A percentile compares a stretch with the other conserved stretches of the same genome.
Conservation (phyloP, 352 stramenopile species). For the Peronospora tabacina region DNA sequence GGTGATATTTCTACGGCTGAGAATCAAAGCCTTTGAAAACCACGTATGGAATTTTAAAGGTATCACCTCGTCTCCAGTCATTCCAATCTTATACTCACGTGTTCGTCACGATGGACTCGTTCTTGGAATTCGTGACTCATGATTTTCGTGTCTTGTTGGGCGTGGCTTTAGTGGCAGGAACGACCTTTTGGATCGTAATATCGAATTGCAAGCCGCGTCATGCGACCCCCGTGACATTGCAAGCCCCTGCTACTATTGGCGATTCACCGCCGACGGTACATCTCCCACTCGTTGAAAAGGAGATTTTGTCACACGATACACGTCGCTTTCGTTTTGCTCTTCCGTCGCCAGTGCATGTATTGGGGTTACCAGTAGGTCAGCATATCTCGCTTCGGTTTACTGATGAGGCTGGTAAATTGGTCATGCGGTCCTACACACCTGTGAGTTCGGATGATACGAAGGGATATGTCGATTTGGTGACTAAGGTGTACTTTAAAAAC, state of each 20-base stretch:
- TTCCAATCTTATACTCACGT: too few relatives aligned
- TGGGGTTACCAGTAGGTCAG: slow-evolving; percentile 91
- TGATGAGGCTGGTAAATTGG: slow-evolving; percentile 76
- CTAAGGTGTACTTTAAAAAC: slow-evolving; percentile 96
- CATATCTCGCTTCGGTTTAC: slow-evolving; percentile 91
- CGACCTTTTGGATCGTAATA: slow-evolving; percentile 39
- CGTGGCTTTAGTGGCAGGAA: slow-evolving; percentile 41
- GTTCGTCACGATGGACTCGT: slow-evolving; percentile 33
- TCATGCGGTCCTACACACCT: slow-evolving; percentile 94
- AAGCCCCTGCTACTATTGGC: slow-evolving; percentile 31
- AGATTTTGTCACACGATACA: slow-evolving; percentile 89
- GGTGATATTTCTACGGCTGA: too few relatives aligned
- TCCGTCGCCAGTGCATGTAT: slow-evolving; percentile 65
- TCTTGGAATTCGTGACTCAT: slow-evolving; percentile 32
- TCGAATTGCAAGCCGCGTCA: slow-evolving; percentile 36
- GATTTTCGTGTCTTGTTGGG: slow-evolving; percentile 44
- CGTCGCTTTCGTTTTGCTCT: slow-evolving; percentile 92
- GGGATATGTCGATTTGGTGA: slow-evolving; percentile 91
- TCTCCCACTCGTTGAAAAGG: slow-evolving; percentile 87
- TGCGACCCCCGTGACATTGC: slow-evolving; percentile 42
- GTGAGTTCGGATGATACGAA: slow-evolving; percentile 90
- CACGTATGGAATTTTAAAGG: too few relatives aligned
- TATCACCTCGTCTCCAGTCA: too few relatives aligned
- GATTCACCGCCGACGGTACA: slow-evolving; percentile 37
- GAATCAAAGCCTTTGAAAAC: too few relatives aligned